Base-by-base conservation (phyloP, 208 protist species). In the Acanthamoeba lenticulata region DNA sequence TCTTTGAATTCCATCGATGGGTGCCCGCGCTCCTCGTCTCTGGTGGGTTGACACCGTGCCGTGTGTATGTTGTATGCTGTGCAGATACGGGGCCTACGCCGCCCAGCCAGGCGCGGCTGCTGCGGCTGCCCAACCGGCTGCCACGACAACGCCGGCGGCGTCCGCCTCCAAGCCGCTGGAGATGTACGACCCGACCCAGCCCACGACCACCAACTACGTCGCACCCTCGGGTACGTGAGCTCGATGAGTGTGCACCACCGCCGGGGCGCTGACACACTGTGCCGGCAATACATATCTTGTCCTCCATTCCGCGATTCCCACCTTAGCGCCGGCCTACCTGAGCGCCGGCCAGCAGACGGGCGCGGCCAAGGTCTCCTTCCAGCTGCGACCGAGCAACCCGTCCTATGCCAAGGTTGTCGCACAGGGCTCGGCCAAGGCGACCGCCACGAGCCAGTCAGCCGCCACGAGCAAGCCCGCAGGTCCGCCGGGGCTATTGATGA, bases 351-450 rank as follows among this genome's bases (percentile, higher is more conserved):
- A 29, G 77, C 44, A n/a, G n/a, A n/a, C n/a, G n/a, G n/a, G n/a
- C n/a, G n/a, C n/a, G n/a, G n/a, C 38, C 5, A 91, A 91, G 85
- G 34, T 91, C 21, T 72, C 55, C 13, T 91, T 91, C 57, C 85
- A 91, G 40, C 3, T 91, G 85, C 85, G 85, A 49, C 85, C 85
- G 3, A 91, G 85, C 85, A 91, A 91, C 17, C 85, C 85, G 17
- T 72, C 85, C 34, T 72, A 91, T 32, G 85, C 85, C 85, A 91
- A 62, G 85, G 42, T 83, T 21, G 36, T 47, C 27, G 42, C 40
- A 13, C 36, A 83, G 40, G 42, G 42, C 72, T 38, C 38, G 24
- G 7, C 72, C 17, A 83, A 24, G 19, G 19, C 6, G 38, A 77
- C 67, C 11, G 21, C 62, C 7, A 72, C 67, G 42, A 21, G 4